A percentile compares a stretch with the other conserved stretches of the same genome.
phyloP scores from a whole-genome alignment of 495 filamentous ascomycete species.

The Beverwykella pulmonaria region DNA sequence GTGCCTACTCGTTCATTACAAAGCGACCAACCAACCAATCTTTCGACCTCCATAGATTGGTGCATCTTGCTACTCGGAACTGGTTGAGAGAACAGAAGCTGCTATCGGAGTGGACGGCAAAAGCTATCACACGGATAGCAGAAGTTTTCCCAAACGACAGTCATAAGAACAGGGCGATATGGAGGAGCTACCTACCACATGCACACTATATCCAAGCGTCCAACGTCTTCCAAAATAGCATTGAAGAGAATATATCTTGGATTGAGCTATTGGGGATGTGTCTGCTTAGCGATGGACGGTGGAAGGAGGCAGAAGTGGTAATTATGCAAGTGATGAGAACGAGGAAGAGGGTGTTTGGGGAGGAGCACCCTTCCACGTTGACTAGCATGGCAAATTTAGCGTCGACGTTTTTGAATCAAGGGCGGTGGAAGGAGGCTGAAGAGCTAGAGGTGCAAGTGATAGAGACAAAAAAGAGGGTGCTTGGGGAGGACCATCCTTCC shows the following conservation, averaged over 20 bases:
- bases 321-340: background rate
- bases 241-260: background rate
- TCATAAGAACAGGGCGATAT: slow-evolving; percentile 7
- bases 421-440: no score
- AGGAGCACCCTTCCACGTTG: background rate
- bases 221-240: background rate
- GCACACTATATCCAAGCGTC: slow-evolving; percentile 4
- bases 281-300: background rate
- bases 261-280: slow-evolving; percentile 2
- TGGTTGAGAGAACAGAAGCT: slow-evolving; percentile 39
- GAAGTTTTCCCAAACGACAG: slow-evolving; percentile 15
- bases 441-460: no score
- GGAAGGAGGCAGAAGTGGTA: background rate
- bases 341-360: background rate
- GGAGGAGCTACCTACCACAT: slow-evolving; percentile 15
- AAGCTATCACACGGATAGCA: slow-evolving; percentile 5
- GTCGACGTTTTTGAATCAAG: no score
- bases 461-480: no score
- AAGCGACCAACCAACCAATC: background rate
- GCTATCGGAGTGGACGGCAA: slow-evolving; percentile 5
- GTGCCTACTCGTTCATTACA: slow-evolving; percentile 45
- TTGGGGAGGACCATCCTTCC: no score
- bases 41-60: slow-evolving; percentile 52
- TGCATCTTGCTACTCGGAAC: slow-evolving; percentile 51
- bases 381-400: no score